These are phyloP conservation scores for Helotiales sp. DNA, from an alignment of 2,329 filamentous ascomycete genomes.

Conservation along the genomic window DNA sequence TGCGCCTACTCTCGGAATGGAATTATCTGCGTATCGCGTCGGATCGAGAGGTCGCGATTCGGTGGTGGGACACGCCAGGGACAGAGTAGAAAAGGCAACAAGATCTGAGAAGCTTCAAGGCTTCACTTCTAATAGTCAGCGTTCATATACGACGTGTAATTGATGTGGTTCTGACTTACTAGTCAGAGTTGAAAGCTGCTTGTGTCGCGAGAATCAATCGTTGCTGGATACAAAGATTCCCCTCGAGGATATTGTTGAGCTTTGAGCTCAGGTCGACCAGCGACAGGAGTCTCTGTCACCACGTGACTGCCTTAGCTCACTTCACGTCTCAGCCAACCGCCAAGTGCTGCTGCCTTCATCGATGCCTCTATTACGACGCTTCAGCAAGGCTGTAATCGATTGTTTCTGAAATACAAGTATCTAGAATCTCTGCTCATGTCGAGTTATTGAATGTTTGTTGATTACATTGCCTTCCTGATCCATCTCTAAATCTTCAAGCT, in stretches of 20 bases:
- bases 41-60: not conserved
- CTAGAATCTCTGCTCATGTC: not conserved
- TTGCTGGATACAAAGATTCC: not conserved
- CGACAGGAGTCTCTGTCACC: not conserved
- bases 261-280: no score
- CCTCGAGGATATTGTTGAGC: not conserved
- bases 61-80: not conserved
- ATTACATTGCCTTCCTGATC: not conserved
- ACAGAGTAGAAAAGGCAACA: not conserved
- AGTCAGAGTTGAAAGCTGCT: not conserved
- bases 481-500: not conserved
- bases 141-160: not conserved
- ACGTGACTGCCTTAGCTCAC: not conserved
- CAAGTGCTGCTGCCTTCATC: constrained; percentile 1
- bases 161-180: not conserved
- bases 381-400: not conserved
- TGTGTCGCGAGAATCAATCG: not conserved
- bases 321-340: not conserved
- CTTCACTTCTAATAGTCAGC: not conserved
- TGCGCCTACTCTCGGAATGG: not conserved
- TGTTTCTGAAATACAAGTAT: not conserved
- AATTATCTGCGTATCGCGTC: not conserved
- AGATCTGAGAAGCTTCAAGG: not conserved
- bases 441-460: not conserved
- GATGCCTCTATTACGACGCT: constrained; percentile 14